Conservation (phyloP, 768 basidiomycete species). For the Erythrobasidium yunnanense region DNA sequence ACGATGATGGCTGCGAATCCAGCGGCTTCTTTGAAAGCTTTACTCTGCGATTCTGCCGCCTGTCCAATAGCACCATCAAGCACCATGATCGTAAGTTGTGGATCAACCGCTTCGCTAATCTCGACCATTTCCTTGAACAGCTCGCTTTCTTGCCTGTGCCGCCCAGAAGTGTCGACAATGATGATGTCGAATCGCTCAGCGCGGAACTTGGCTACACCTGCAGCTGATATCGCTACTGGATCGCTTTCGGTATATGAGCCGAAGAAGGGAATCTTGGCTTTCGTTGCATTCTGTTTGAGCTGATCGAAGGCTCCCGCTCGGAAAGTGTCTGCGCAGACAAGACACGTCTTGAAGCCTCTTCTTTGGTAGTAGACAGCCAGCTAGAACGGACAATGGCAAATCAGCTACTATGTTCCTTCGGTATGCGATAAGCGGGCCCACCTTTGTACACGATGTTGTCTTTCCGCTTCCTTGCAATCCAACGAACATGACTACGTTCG, state of each 20-base stretch:
- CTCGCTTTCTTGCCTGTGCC: conserved; percentile 94
- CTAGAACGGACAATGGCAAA: too few relatives aligned
- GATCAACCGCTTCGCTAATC: conserved; percentile 83
- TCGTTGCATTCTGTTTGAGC: conserved; percentile 94
- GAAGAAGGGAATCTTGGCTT: conserved; percentile 97
- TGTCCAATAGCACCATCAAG: conserved; percentile 98
- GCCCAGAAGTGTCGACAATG: conserved; percentile 93
- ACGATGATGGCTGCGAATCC: conserved; percentile 98
- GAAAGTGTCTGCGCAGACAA: conserved; percentile 98
- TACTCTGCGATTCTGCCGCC: conserved; percentile 90
- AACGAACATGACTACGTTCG: conserved; percentile 75
- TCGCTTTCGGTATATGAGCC: conserved; percentile 98
- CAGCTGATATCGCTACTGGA: conserved; percentile 83
- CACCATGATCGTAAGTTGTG: conserved; percentile 89
- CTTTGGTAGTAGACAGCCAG: conserved; percentile 95
- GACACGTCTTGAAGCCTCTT: conserved; percentile 88
- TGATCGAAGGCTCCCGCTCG: conserved; percentile 99
- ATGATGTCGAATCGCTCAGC: conserved; percentile 97
- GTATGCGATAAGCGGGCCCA: too few relatives aligned
- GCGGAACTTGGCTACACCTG: conserved; percentile 93
- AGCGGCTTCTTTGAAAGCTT: conserved; percentile 93
- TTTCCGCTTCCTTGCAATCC: conserved; percentile 53
- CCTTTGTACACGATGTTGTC: conserved; percentile 96
- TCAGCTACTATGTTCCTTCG: too few relatives aligned
- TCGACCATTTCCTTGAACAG: conserved; percentile 97